These are phyloP conservation scores for Penicillium parvum DNA, from an alignment of 495 filamentous ascomycete genomes.

Conservation along the genomic window DNA sequence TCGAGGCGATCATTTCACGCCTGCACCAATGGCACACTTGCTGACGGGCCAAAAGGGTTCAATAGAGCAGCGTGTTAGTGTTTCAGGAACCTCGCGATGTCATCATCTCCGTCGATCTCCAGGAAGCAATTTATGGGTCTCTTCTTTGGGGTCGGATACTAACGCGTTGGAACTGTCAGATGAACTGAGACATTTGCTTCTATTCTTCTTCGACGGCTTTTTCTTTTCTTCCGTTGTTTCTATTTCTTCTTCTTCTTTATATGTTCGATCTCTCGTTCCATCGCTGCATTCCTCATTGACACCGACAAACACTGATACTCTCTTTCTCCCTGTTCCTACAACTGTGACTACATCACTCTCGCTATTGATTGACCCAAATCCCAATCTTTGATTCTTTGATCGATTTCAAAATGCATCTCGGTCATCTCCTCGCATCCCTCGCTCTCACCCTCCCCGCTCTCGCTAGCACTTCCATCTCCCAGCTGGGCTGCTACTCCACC, in stretches of 20 bases:
- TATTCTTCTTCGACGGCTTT: background rate
- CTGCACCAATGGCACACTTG: background rate
- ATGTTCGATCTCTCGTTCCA: conserved; percentile 3
- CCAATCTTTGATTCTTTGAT: background rate
- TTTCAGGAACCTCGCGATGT: conserved; percentile 11
- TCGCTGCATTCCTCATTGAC: conserved; percentile 7
- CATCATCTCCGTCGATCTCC: conserved; percentile 3
- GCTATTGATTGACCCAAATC: background rate
- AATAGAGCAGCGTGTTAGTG: conserved; percentile 12
- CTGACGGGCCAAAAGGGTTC: conserved; percentile 1
- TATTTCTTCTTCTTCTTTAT: background rate
- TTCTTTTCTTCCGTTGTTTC: background rate
- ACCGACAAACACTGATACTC: background rate
- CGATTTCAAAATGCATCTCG: conserved; percentile 16
- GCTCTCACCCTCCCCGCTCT: conserved; percentile 25
- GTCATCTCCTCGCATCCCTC: conserved; percentile 18
- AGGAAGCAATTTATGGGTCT: conserved; percentile 8
- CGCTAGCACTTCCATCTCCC: conserved; percentile 5
- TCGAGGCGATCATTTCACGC: conserved; percentile 6
- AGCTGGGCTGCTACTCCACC: conserved; percentile 34
- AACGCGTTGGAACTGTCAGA: conserved; percentile 4
- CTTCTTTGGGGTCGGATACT: conserved; percentile 5
- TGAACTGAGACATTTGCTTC: background rate
- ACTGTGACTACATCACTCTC: too few species aligned
- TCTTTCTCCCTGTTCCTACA: background rate